Base-by-base conservation (phyloP, 768 basidiomycete species). In the Myochromella boudieri region DNA sequence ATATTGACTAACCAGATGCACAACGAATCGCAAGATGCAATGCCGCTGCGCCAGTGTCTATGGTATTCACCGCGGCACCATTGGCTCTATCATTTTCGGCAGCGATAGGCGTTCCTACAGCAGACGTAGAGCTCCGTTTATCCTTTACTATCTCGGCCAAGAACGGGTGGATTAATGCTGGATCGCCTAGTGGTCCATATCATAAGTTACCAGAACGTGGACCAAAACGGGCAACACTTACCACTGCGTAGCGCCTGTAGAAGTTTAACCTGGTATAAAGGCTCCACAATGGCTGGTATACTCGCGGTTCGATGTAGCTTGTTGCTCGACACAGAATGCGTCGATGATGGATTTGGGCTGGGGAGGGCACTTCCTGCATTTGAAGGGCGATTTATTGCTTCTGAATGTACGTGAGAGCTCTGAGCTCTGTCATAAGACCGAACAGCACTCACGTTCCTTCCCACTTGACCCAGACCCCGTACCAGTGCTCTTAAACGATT, bases 21-120 rank as follows among this genome's bases (percentile, higher is more conserved):
- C 90, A 91, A 33, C 87, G 78, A n/a, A 92, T 81, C 9, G 87
- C 89, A 2, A 92, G 78, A 63, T 92, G 89, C 6, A 92, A 68
- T 0, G 87, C 86, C 2, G 87, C 84, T 4, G 87, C 85, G 10
- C 80, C 85, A 1, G 83, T 77, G 59, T 90, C 84, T 0, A 82
- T 48, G 12, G 76, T 73, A 11, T 64, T 67, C 15, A 78, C 80
- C 17, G 29, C 18, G 18, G 41, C 21, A 2, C 24, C 32, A 60
- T 45, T 17, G 78, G 75, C 20, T n/a, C n/a, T n/a, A n/a, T n/a
- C n/a, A n/a, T n/a, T n/a, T n/a, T n/a, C n/a, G n/a, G n/a, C n/a
- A n/a, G n/a, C n/a, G n/a, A n/a, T n/a, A n/a, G n/a, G n/a, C n/a
- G n/a, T n/a, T n/a, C n/a, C n/a, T 22, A 20, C 32, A 2, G 42